Evolutionary conservation across 208 protist species (phyloP).

Genomic region (Leishmania martiniquensis): DNA sequence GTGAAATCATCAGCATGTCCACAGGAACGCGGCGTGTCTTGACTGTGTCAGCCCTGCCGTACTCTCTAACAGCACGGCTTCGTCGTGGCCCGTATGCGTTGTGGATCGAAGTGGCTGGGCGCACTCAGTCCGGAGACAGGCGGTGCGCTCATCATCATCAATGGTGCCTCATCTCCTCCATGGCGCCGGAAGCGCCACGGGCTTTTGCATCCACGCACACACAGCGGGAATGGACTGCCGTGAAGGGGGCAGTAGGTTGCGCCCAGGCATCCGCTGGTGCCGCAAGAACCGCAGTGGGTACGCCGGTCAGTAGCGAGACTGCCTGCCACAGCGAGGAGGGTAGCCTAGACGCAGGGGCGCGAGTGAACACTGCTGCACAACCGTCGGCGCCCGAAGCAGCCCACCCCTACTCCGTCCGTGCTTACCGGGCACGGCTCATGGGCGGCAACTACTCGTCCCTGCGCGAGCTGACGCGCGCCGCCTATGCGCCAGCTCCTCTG

Average conservation of each 20-base stretch:
- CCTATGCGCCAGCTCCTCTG: constrained; percentile 65
- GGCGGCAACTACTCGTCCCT: constrained; percentile 52
- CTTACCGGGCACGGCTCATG: constrained; percentile 61
- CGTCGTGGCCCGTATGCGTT: neutral
- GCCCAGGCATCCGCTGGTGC: neutral
- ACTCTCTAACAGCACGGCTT: neutral
- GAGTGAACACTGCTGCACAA: neutral
- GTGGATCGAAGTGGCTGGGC: neutral
- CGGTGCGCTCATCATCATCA: neutral
- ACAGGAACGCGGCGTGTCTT: neutral
- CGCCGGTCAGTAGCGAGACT: neutral
- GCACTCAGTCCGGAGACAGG: too few relatives aligned
- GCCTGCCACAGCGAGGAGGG: neutral
- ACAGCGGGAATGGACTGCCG: constrained; percentile 3
- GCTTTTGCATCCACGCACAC: constrained; percentile 12
- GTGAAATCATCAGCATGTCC: neutral
- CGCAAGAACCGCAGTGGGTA: neutral
- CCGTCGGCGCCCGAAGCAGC: neutral
- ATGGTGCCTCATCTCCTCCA: constrained; percentile 6
- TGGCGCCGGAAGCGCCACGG: neutral
- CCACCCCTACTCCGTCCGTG: constrained; percentile 42
- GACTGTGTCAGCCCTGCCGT: neutral
- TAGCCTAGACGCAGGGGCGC: neutral
- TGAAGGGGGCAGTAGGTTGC: too few relatives aligned
- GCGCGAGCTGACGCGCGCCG: constrained; percentile 48